Conservation (phyloP, 148 eudicot species). For the Suaeda aralocaspica region DNA sequence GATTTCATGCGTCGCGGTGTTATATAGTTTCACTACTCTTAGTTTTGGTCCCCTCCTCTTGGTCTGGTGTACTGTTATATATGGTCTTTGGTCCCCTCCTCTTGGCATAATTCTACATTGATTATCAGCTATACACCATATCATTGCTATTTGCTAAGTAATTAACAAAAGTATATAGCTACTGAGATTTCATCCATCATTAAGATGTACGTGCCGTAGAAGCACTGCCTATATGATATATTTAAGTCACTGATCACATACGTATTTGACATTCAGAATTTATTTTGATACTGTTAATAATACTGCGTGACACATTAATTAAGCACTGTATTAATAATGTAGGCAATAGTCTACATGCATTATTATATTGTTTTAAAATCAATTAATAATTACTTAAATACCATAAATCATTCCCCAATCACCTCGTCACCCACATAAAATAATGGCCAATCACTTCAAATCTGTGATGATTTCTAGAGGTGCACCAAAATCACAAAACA, state of each 20-base stretch:
- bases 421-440: background rate
- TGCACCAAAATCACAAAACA: conserved; percentile 14
- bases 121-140: background rate
- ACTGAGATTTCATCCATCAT: background rate
- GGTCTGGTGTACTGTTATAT: too few relatives aligned
- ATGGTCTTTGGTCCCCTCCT: too few relatives aligned
- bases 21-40: too few relatives aligned
- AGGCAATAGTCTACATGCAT: background rate
- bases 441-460: conserved; percentile 2
- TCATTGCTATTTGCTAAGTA: background rate
- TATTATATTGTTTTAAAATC: background rate
- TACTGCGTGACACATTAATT: too few relatives aligned
- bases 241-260: background rate
- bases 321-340: too few relatives aligned
- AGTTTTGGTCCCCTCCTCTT: too few relatives aligned
- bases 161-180: background rate
- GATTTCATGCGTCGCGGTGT: too few relatives aligned
- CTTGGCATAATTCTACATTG: background rate
- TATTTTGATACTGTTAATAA: background rate
- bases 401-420: conserved; percentile 14
- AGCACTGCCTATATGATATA: background rate
- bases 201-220: conserved; percentile 22
- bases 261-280: background rate
- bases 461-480: conserved; percentile 14
- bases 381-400: conserved; percentile 12